phyloP scores from a whole-genome alignment of 2,329 filamentous ascomycete genomes.

The Calonectria henricotiae region DNA sequence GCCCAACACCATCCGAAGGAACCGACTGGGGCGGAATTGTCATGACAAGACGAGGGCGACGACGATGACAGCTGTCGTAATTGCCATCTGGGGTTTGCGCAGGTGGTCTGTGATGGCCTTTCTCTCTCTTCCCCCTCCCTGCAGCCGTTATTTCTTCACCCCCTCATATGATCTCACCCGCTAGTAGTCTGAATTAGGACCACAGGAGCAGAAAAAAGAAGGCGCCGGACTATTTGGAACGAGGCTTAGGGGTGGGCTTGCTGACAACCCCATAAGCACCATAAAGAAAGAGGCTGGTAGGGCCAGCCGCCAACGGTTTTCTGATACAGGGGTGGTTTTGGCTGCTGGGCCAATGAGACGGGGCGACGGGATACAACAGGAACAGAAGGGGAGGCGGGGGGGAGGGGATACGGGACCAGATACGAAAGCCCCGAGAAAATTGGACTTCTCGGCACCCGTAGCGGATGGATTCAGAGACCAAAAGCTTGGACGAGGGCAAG shows the following conservation, averaged over 20 bases:
- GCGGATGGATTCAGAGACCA: constrained; percentile 11
- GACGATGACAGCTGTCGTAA: not conserved
- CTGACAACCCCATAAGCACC: constrained; percentile 31
- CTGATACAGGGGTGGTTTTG: constrained; percentile 23
- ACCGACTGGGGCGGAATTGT: constrained; percentile 6
- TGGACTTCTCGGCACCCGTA: not conserved
- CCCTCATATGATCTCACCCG: constrained; percentile 28
- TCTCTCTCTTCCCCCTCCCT: not conserved
- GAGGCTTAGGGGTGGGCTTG: constrained; percentile 34
- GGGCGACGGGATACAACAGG: not conserved
- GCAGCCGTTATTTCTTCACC: constrained; percentile 17
- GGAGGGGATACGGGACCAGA: not conserved
- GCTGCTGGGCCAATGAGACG: not conserved
- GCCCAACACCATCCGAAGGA: constrained; percentile 14
- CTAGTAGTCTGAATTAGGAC: constrained; percentile 22
- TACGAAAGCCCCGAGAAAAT: constrained; percentile 8
- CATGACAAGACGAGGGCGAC: not conserved
- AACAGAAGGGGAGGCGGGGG: not conserved
- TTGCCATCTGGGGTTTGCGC: not conserved
- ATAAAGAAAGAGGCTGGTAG: constrained; percentile 20
- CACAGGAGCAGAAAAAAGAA: constrained; percentile 2
- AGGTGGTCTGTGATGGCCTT: constrained; percentile 7
- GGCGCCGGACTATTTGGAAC: constrained; percentile 18
- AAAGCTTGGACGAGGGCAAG: constrained; percentile 1
- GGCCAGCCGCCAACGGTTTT: constrained; percentile 20